Base-by-base conservation (phyloP, 768 basidiomycete species). In the Phylloporus scabripes region DNA sequence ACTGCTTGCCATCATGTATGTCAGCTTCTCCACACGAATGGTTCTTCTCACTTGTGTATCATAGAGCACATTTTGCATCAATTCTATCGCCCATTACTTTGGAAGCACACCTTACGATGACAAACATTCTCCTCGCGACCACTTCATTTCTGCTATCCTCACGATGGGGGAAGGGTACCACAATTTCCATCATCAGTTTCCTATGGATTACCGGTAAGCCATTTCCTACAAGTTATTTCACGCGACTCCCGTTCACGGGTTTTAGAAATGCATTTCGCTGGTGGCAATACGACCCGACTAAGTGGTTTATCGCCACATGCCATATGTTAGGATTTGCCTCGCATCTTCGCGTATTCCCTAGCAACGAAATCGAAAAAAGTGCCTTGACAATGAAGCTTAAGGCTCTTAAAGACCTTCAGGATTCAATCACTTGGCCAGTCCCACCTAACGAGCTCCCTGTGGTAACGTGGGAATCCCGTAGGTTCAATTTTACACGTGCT, bases 131-230 rank as follows among this genome's bases (percentile, higher is more conserved):
- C 86, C 88, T 37, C 77, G 85, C 24, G 88, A 92, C 62, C 84
- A 86, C 65, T 73, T 91, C 57, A 62, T 92, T 38, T 91, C 90
- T 28, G 89, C 90, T 9, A 73, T 92, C 55, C 75, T 87, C 50
- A 92, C 90, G 4, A 81, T 91, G 66, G 79, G 79, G 2, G 80
- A 81, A 64, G 80, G 80, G 8, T 81, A 81, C 63, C 79, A 81
- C 64, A 81, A 81, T 63, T 90, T 90, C 67, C 87, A 91, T 66
- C 88, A 91, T 62, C 87, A 92, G 56, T 92, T 91, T 70, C 90
- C 89, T 8, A 87, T 85, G 85, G 78, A 79, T 57, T 79, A 76
- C 65, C 54, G 63, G 59, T 60, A 45, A 51, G 44, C 3, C 6
- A 28, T 1, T 11, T 24, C 37, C 37, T 40, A 33, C 17, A n/a